phyloP scores from a whole-genome alignment of 2,329 filamentous ascomycete genomes.

The Trichoderma koningii region DNA sequence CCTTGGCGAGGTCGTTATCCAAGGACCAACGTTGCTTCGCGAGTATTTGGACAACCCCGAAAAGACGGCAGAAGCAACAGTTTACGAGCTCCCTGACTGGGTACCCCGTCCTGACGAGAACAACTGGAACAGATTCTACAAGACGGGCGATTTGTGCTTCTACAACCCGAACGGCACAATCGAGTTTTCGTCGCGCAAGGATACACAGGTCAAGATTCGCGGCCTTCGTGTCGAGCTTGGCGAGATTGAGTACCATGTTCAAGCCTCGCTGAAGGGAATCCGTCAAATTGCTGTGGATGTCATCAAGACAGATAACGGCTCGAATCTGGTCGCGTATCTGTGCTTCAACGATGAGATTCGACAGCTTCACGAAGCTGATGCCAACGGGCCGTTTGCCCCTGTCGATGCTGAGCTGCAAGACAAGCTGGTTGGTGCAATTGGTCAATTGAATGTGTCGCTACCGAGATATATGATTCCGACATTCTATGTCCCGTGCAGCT shows the following conservation, averaged over 20 bases:
- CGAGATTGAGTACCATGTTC: constrained; percentile 26
- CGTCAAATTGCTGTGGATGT: constrained; percentile 23
- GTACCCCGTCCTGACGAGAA: background rate
- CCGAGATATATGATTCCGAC: constrained; percentile 32
- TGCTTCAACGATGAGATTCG: constrained; percentile 16
- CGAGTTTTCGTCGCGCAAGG: constrained; percentile 21
- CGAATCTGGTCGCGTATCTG: constrained; percentile 16
- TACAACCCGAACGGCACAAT: constrained; percentile 18
- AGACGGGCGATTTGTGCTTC: constrained; percentile 20
- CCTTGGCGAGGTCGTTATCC: constrained; percentile 26
- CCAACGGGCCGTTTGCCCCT: constrained; percentile 26
- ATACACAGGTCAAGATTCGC: constrained; percentile 8
- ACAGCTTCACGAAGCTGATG: constrained; percentile 9
- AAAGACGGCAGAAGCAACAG: constrained; percentile 5
- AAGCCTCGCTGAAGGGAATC: background rate
- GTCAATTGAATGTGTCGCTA: constrained; percentile 21
- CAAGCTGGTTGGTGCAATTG: constrained; percentile 28
- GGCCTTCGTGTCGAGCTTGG: constrained; percentile 18
- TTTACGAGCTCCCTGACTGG: background rate
- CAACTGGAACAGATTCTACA: constrained; percentile 21
- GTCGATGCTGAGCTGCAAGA: constrained; percentile 22
- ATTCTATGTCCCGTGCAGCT: constrained; percentile 29
- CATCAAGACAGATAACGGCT: background rate
- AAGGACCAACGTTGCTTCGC: constrained; percentile 18
- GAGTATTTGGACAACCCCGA: constrained; percentile 25